Conservation (phyloP, 192 early-diverging fungal genomes). For the Backusella westeae region DNA sequence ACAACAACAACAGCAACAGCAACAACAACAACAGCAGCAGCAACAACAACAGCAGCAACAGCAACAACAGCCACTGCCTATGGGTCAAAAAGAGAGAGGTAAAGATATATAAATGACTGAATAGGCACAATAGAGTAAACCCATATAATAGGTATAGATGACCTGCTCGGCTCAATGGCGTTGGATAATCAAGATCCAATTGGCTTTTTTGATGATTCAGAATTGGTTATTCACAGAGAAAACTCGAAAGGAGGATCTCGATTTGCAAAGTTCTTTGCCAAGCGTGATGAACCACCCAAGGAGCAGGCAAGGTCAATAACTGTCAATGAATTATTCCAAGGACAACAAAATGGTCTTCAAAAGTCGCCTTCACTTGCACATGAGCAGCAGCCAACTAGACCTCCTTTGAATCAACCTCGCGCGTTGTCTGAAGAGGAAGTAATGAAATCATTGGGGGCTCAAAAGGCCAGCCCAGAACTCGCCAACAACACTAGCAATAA, state of each 20-base stretch:
- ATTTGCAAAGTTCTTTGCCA: conserved; percentile 59
- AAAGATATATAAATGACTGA: neutral
- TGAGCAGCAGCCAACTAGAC: neutral
- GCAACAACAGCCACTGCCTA: neutral
- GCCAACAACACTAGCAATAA: neutral
- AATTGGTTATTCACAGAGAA: conserved; percentile 30
- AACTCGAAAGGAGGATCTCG: conserved; percentile 50
- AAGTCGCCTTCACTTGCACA: neutral
- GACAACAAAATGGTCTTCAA: conserved; percentile 19
- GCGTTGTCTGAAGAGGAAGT: conserved; percentile 55
- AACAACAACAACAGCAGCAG: no score
- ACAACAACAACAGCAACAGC: neutral
- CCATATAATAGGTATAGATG: neutral
- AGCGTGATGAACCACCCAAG: conserved; percentile 34
- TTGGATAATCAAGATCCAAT: neutral
- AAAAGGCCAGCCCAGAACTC: conserved; percentile 6
- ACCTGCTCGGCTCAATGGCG: neutral
- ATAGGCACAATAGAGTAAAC: no score
- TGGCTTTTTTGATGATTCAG: conserved; percentile 38
- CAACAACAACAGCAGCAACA: no score
- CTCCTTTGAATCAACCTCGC: neutral
- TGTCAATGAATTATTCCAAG: conserved; percentile 52
- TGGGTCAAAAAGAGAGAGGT: neutral
- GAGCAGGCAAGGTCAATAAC: conserved; percentile 19
- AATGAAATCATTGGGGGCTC: conserved; percentile 43